A percentile compares a stretch with the other conserved stretches of the same genome.
Conservation (phyloP, 106 monocot genomes). For the Triglochin maritima region DNA sequence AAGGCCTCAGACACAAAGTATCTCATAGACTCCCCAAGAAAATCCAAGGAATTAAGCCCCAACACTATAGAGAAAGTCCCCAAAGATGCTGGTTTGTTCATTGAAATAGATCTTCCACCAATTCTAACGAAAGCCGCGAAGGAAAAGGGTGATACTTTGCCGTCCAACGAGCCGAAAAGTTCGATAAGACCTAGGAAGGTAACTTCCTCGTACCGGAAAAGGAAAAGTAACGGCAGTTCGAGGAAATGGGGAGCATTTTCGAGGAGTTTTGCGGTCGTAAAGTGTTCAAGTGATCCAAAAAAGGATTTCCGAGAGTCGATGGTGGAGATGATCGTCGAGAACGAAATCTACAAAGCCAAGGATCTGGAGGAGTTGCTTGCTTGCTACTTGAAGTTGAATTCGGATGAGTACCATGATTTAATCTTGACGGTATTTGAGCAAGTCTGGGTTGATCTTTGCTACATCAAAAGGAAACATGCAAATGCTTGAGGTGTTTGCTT, state of each 20-base stretch:
- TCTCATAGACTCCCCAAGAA: constrained; percentile 5
- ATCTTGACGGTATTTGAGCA: constrained; percentile 66
- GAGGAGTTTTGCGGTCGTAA: constrained; percentile 53
- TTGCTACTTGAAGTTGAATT: constrained; percentile 61
- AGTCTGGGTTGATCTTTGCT: constrained; percentile 43
- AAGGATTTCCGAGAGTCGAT: constrained; percentile 75
- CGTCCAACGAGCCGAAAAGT: background rate
- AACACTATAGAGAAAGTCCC: background rate
- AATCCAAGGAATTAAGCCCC: constrained; percentile 27
- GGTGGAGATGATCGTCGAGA: constrained; percentile 83
- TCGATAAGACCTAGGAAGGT: background rate
- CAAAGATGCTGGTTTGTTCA: background rate
- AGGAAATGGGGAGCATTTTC: constrained; percentile 1
- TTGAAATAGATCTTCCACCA: constrained; percentile 26
- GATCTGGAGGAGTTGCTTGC: constrained; percentile 73
- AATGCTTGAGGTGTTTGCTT: too few relatives aligned
- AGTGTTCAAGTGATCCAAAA: constrained; percentile 44
- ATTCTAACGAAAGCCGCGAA: constrained; percentile 35
- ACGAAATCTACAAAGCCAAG: constrained; percentile 26
- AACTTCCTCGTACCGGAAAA: too few relatives aligned
- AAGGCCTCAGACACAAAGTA: constrained; percentile 13
- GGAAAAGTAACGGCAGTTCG: background rate
- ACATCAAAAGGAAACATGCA: too few relatives aligned
- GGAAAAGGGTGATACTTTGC: background rate
- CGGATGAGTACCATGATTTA: constrained; percentile 52